Evolutionary conservation across 116 monocot species (phyloP), one percentile per base, ranked within the genome.

Genomic region (Papilionanthe hybrid): DNA sequence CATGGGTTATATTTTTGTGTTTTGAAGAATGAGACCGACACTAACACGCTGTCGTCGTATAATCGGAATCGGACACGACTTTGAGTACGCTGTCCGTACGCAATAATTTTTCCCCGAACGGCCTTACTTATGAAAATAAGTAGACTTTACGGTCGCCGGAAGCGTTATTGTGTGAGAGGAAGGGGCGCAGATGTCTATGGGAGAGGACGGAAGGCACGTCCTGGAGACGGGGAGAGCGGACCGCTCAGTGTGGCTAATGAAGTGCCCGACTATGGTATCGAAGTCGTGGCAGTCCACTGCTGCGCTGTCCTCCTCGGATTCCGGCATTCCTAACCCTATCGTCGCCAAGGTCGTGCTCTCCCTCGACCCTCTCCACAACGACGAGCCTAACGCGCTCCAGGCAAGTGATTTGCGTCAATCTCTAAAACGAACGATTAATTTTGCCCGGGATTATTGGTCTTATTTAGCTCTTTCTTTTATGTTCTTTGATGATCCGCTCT

Each of bases 171-270:
- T 12, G 12, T 1, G 50, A 69, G 69, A 30, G 69, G 15, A 17
- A 69, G 69, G 20, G 32, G 20, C 56, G 4, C 57, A 77, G 77
- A 83, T 83, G 84, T 76, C 84, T 53, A 23, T 58, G 58, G 85
- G 72, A 17, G 92, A 92, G 10, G 86, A 84, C 25, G 89, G 90
- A 18, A 78, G 84, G 83, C 55, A 79, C 80, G 84, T 85, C 19
- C 74, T 99, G 71, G 98, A 99, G 23, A 99, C 93, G 72, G 84
- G 79, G 25, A 80, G 81, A 77, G 88, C 98, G 28, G 98, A 99
- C 23, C 85, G 95, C 27, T 93, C 98, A 67, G 95, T 99, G 32
- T 99, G 98, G 98, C 90, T 99, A 50, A 99, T 99, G 98, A 99
- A 99, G 81, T 93, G 93, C 83, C 98, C 98, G 18, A 78, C 93